Base-by-base conservation (phyloP, 2,329 filamentous ascomycete genomes). In the Neofusicoccum laricinum region DNA sequence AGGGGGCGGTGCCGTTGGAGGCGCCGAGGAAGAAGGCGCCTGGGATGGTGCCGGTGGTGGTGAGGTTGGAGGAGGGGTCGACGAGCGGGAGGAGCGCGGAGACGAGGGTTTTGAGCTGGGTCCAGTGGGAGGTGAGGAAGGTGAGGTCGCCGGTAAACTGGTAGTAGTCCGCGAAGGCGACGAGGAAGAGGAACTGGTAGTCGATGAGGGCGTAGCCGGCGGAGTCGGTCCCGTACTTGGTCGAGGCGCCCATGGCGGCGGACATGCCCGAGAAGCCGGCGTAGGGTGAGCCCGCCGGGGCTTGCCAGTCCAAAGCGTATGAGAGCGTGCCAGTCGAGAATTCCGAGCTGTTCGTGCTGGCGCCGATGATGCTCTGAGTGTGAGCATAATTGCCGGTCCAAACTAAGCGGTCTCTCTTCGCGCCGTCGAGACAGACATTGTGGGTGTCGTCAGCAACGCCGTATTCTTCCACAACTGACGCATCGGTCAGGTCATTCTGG, bases 331-430 rank as follows among this genome's bases (percentile, higher is more conserved):
- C 77, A 0, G 72, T 57, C 2, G 77, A 66, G 17, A 75, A 70
- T 25, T 80, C 77, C n/a, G 66, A 71, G 4, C 75, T 71, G 11
- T 70, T 68, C 1, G 78, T 81, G 7, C 73, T 76, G 1, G 71
- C 69, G 0, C 69, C 71, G 11, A 80, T 68, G 17, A 80, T 73
- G 11, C 74, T 71, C 1, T 73, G 69, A 0, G 80, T 80, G 66
- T 81, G 78, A 45, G 76, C 76, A 61, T 79, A 80, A 64, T 81
- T 78, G 4, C 79, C 78, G 2, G 75, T 71, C 78, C 79, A 81
- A 4, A 79, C 71, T 1, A 79, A 69, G 0, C 78, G 71, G 65
- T 81, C 79, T 5, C 79, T 70, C 65, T 80, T 81, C 0, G 75
- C 73, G 2, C 78, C 77, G 64, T 81, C 78, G 1, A 80, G 68